phyloP scores from a whole-genome alignment of 2,329 filamentous ascomycete species.

The Stagonosporopsis cucurbitacearum region DNA sequence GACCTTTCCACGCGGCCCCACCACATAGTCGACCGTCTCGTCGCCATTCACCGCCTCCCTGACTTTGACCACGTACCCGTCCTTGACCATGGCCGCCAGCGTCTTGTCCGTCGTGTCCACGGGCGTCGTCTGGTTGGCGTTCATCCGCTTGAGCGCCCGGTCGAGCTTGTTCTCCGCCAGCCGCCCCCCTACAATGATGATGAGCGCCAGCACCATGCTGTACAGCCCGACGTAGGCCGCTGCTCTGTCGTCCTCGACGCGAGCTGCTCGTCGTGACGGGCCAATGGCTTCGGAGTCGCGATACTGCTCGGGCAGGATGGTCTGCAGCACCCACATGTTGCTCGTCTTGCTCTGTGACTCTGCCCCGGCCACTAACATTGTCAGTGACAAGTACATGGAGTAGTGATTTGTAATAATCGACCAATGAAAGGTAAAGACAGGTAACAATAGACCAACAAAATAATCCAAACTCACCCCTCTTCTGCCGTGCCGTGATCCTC shows the following conservation, averaged over 20 bases:
- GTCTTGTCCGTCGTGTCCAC: slow-evolving; percentile 75
- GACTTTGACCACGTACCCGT: slow-evolving; percentile 81
- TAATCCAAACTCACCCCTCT: slow-evolving; percentile 68
- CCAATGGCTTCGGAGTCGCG: slow-evolving; percentile 68
- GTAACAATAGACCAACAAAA: too few species aligned
- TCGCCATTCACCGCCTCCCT: slow-evolving; percentile 75
- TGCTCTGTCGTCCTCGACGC: slow-evolving; percentile 63
- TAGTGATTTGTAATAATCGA: too few species aligned
- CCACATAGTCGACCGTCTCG: slow-evolving; percentile 78
- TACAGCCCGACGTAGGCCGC: slow-evolving; percentile 83
- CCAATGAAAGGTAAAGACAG: too few species aligned
- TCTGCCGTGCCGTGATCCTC: slow-evolving; percentile 79
- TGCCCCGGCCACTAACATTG: slow-evolving; percentile 58
- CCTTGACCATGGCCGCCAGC: slow-evolving; percentile 75
- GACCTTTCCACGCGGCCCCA: slow-evolving; percentile 83
- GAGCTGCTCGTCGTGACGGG: slow-evolving; percentile 67
- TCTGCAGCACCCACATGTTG: slow-evolving; percentile 79
- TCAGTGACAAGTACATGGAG: too few species aligned
- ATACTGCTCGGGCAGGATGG: slow-evolving; percentile 72
- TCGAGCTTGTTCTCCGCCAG: slow-evolving; percentile 80
- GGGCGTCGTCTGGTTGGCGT: slow-evolving; percentile 76
- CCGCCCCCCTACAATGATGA: slow-evolving; percentile 73
- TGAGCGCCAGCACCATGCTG: slow-evolving; percentile 77
- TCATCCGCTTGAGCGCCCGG: slow-evolving; percentile 75
- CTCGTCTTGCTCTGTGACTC: slow-evolving; percentile 59